Conservation (phyloP, 2,329 filamentous ascomycete species). For the Phyllosticta citribraziliensis region DNA sequence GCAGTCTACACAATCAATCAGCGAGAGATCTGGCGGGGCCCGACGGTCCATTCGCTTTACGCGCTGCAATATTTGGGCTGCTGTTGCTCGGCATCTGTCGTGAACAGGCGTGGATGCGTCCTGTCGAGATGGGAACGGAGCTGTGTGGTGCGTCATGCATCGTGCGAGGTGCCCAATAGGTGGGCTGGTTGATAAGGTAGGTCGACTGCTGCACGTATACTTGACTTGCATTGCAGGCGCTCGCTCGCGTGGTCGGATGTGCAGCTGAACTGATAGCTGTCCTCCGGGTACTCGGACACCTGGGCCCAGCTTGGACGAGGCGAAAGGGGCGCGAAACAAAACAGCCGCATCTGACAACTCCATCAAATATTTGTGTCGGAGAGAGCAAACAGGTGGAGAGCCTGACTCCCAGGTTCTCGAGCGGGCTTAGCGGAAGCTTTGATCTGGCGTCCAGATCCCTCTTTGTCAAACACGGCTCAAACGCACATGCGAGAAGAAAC, state of each 20-base stretch:
- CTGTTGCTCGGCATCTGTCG: neutral
- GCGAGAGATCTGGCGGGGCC: neutral
- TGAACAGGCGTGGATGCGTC: neutral
- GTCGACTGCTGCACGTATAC: neutral
- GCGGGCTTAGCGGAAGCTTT: too few relatives aligned
- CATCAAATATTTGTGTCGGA: too few relatives aligned
- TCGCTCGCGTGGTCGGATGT: neutral
- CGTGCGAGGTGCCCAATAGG: neutral
- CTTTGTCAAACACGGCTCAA: too few relatives aligned
- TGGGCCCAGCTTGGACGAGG: too few relatives aligned
- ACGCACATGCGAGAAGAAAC: too few relatives aligned
- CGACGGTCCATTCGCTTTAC: neutral
- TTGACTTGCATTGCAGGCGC: neutral
- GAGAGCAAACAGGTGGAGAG: too few relatives aligned
- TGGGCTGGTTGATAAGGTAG: neutral
- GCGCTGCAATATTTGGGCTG: neutral
- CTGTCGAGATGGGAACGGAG: neutral
- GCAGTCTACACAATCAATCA: neutral
- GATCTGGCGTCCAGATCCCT: too few relatives aligned
- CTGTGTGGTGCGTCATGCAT: neutral
- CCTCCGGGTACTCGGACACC: too few relatives aligned
- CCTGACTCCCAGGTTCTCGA: too few relatives aligned
- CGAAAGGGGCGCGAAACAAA: too few relatives aligned
- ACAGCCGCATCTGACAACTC: too few relatives aligned
- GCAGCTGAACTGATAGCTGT: neutral